Base-by-base conservation (phyloP, 2,329 filamentous ascomycete species). In the Fusarium bulbicola region DNA sequence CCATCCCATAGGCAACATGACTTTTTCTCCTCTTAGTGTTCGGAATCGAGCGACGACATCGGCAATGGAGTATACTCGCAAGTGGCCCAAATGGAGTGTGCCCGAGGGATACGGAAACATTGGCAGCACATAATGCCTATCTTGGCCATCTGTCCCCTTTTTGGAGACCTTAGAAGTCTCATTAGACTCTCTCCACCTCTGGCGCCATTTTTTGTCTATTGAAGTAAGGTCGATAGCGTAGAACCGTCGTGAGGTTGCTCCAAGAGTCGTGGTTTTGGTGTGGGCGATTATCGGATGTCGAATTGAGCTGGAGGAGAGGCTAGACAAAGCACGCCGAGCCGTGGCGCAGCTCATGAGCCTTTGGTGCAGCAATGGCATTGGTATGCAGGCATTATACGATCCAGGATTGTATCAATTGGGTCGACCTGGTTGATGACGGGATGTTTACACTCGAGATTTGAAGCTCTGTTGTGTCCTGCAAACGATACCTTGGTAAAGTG, bases 31-130 rank as follows among this genome's bases (percentile, higher is more conserved):
- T 74, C 91, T 90, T 83, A 97, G 90, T 32, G 87, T 88, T 76
- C 91, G 90, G 79, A 92, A 97, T 60, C 95, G 89, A 20, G 94
- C 91, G 59, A 97, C 84, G 15, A 95, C 92, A 84, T 97, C 95
- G 68, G 94, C 94, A 73, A 97, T 96, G 42, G 94, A 94, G 84
- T 97, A 97, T 56, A 97, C 94, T 52, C 95, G 91, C 43, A 97
- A 85, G 81, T 97, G 95, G 20, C 95, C 95, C 68, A 97, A 90
- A 80, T 97, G 95, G 34, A 97, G 87, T 36, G 91, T 91, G 36
- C 95, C 95, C 0, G 95, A 97, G 2, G 95, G 95, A 80, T 97
- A 97, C 0, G 95, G 95, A 79, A 97, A 97, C 95, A 97, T 97
- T 73, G 95, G 92, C 60, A 97, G 86, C 70, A 97, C 90, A 80